These are phyloP conservation scores for Orbilia blumenaviensis DNA, from an alignment of 2,329 filamentous ascomycete species.

Conservation along the genomic window DNA sequence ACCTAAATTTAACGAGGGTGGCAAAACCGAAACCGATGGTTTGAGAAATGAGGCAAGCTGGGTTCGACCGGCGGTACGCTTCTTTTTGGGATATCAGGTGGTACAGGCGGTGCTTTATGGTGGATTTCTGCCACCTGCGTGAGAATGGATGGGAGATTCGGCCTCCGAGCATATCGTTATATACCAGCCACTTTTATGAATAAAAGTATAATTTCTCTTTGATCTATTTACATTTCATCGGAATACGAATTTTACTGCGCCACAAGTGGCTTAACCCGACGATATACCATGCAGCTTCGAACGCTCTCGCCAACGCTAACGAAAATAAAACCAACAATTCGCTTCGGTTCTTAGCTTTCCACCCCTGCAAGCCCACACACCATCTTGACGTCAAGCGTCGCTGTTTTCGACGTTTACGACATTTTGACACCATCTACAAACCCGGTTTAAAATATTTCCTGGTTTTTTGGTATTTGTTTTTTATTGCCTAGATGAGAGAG, in stretches of 20 bases:
- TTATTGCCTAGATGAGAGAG: background rate
- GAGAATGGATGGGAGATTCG: slow-evolving; percentile 42
- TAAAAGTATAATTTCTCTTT: too few relatives aligned
- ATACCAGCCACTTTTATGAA: too few relatives aligned
- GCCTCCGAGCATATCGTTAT: too few relatives aligned
- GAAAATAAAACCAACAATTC: slow-evolving; percentile 16
- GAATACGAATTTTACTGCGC: slow-evolving; percentile 6
- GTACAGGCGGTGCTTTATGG: slow-evolving; percentile 86
- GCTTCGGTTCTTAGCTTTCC: background rate
- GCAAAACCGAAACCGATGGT: slow-evolving; percentile 3
- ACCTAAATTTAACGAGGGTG: slow-evolving; percentile 54
- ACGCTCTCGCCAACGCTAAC: background rate
- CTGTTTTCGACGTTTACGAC: slow-evolving; percentile 32
- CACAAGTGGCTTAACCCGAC: slow-evolving; percentile 18
- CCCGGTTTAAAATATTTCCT: slow-evolving; percentile 3
- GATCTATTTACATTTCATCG: background rate
- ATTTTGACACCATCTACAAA: slow-evolving; percentile 45
- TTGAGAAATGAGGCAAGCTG: slow-evolving; percentile 50
- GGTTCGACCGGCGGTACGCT: slow-evolving; percentile 66
- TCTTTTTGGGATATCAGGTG: slow-evolving; percentile 81
- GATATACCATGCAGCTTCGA: background rate
- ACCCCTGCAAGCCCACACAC: too few relatives aligned
- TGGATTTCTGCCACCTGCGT: slow-evolving; percentile 90
- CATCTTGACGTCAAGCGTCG: slow-evolving; percentile 42
- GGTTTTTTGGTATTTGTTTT: too few relatives aligned